Base-by-base conservation (phyloP, 2,329 filamentous ascomycete species). In the Neonectria ditissima region DNA sequence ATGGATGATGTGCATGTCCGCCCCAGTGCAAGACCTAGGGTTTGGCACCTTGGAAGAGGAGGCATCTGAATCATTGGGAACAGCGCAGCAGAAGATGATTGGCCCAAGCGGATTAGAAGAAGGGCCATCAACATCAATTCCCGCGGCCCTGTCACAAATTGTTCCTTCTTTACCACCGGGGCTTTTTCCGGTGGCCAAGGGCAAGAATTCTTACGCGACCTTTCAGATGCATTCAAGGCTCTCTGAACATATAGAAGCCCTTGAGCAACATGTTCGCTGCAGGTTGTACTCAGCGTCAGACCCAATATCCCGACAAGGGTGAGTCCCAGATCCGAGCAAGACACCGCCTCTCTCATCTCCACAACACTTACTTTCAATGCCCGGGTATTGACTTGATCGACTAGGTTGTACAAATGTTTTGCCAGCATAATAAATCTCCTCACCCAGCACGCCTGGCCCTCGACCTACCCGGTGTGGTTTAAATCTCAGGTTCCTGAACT, bases 401-500 rank as follows among this genome's bases (percentile, higher is more conserved):
- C 11, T 41, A 54, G 51, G 11, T 3, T 54, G 3, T 22, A 54
- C 30, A 20, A 54, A 37, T 54, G 22, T 13, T 43, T 10, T 4
- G 28, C 26, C 2, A 22, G 14, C 34, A 54, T 54, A 3, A 54
- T 54, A 34, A 43, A 34, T 9, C 51, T 54, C 5, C 26, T 54
- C 13, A 54, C 51, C 28, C 51, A 54, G 18, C 26, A n/a, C 2
- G 51, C 51, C 22, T 54, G 51, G 51, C 51, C 51, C 11, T 54
- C 51, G 1, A 54, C 51, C 2, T 43, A 41, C 18, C 22, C 51
- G 9, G 51, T 54, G 37, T 54, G 51, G 51, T 54, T 54, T 16
- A 54, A 43, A 24, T 54, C 51, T 28, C 51, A 54, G 22, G 51
- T 54, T 24, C 51, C 51, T 18, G 51, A 54, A n/a, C 41, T 54